A percentile compares a stretch with the other conserved stretches of the same genome.
Evolutionary conservation across 441 rosid species (phyloP).

Genomic region (Bruguiera hainesii): DNA sequence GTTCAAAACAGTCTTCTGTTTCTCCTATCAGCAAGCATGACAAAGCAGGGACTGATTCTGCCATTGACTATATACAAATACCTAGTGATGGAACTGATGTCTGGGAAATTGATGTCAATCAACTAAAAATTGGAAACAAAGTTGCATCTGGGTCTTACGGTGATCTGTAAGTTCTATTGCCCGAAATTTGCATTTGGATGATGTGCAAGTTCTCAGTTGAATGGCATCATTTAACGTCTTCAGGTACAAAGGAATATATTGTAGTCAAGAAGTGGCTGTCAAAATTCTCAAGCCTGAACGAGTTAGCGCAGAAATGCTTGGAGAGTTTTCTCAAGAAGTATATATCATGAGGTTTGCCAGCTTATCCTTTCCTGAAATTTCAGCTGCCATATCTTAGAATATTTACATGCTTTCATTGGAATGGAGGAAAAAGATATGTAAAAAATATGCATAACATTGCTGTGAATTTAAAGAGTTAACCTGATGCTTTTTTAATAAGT

Average conservation of each 20-base stretch:
- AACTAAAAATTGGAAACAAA: conserved; percentile 65
- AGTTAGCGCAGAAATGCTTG: conserved; percentile 66
- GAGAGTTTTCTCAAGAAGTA: conserved; percentile 92
- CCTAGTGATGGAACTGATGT: conserved; percentile 94
- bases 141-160: conserved; percentile 89
- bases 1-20: conserved; percentile 40
- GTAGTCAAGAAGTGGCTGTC: conserved; percentile 95
- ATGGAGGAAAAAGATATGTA: neutral
- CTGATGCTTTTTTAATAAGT: too few species aligned
- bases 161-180: conserved; percentile 62
- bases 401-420: neutral
- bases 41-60: conserved; percentile 37
- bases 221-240: conserved; percentile 18
- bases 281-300: conserved; percentile 84
- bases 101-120: conserved; percentile 87
- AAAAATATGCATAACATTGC: neutral
- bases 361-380: conserved; percentile 14
- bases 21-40: conserved; percentile 38
- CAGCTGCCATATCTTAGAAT: neutral
- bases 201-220: conserved; percentile 16
- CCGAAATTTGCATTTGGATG: conserved; percentile 9
- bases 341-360: conserved; percentile 82
- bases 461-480: too few species aligned
- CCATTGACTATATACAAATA: conserved; percentile 66
- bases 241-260: conserved; percentile 83